Evolutionary conservation across 208 protist species (phyloP).

Genomic region (Sergeia podlipaevii): DNA sequence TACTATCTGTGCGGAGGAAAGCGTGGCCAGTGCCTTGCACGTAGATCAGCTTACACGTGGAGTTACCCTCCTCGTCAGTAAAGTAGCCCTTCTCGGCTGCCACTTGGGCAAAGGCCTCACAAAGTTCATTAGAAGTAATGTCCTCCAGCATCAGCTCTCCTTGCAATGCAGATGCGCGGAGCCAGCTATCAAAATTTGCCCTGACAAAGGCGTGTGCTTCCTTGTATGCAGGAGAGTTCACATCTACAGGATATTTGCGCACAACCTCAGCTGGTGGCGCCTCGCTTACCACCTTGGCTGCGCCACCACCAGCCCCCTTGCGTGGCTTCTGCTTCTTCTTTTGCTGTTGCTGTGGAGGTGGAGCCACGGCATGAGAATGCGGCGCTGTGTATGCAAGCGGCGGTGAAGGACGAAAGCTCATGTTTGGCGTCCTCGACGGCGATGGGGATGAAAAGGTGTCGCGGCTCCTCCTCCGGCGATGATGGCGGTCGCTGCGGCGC

Average conservation of each 20-base stretch:
- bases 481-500: no score
- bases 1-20: slow-evolving; percentile 12
- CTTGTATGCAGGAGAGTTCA: background rate
- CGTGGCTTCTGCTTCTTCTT: no score
- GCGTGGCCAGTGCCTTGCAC: slow-evolving; percentile 7
- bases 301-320: no score
- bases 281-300: no score
- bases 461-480: no score
- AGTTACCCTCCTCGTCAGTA: background rate
- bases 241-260: slow-evolving; percentile 2
- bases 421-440: no score
- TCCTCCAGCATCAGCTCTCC: slow-evolving; percentile 10
- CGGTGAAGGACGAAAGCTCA: no score
- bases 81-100: slow-evolving; percentile 2
- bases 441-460: no score
- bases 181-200: slow-evolving; percentile 2
- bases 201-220: background rate
- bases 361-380: no score
- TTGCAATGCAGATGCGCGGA: slow-evolving; percentile 5
- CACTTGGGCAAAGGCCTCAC: slow-evolving; percentile 7
- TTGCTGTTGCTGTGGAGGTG: no score
- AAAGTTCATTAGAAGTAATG: slow-evolving; percentile 1
- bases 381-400: no score
- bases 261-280: no score
- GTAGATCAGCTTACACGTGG: slow-evolving; percentile 10